Percentiles rank a stretch among this genome's conserved stretches.
These are phyloP conservation scores for Phylloporus arenicola DNA, from an alignment of 768 basidiomycete genomes.

Conservation along the genomic window DNA sequence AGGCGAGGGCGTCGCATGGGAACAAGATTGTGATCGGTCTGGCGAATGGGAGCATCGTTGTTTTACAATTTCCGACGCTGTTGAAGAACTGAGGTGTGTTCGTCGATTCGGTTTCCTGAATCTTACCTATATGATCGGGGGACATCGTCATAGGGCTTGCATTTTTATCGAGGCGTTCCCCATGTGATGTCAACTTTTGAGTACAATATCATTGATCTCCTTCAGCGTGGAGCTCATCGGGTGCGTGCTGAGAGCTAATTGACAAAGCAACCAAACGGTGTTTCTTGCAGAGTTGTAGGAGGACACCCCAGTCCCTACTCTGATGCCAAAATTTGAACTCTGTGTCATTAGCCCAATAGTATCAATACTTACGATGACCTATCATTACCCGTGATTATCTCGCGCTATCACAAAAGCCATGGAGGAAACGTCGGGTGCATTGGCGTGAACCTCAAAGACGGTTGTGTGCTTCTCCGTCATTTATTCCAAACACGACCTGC, in stretches of 20 bases:
- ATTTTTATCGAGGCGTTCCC: no score
- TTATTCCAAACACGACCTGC: background rate
- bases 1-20: conserved; percentile 17
- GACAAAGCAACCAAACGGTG: background rate
- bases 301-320: no score
- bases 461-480: background rate
- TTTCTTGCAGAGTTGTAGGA: no score
- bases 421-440: background rate
- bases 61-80: conserved; percentile 20
- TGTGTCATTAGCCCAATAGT: conserved; percentile 7
- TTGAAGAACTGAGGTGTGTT: background rate
- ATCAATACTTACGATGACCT: conserved; percentile 1
- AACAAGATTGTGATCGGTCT: conserved; percentile 24
- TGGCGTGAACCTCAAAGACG: background rate
- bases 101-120: no score
- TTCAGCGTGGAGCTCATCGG: no score
- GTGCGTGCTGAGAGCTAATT: no score
- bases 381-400: background rate
- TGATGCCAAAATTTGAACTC: background rate
- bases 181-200: no score
- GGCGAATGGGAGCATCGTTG: conserved; percentile 26
- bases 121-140: no score
- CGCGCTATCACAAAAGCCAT: background rate
- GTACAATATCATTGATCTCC: no score
- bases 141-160: no score